Conservation (phyloP, 2,329 filamentous ascomycete genomes). For the Bertia moriformis region DNA sequence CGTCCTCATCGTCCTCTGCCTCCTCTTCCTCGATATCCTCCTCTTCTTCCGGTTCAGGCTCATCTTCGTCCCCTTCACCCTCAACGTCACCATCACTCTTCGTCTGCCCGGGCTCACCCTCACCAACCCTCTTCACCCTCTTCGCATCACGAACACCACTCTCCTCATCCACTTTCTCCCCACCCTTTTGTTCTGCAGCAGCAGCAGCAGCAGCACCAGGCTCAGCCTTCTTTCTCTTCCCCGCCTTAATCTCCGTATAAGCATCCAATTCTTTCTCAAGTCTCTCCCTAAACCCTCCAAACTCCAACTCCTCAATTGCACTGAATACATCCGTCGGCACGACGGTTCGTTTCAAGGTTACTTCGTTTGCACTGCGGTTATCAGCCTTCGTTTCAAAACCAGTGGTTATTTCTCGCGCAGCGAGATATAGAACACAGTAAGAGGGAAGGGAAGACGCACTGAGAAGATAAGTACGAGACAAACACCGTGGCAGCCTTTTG, state of each 20-base stretch:
- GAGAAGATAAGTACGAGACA: slow-evolving; percentile 45
- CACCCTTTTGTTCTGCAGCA: background rate
- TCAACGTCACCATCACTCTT: background rate
- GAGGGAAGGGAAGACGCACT: slow-evolving; percentile 22
- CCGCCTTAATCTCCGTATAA: slow-evolving; percentile 19
- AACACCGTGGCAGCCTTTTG: slow-evolving; percentile 55
- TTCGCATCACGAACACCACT: background rate
- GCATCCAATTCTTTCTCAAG: slow-evolving; percentile 41
- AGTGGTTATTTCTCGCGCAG: slow-evolving; percentile 3
- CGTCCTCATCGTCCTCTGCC: background rate
- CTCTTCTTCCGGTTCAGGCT: background rate
- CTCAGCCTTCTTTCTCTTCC: slow-evolving; percentile 18
- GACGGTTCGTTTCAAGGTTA: slow-evolving; percentile 46
- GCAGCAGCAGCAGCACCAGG: slow-evolving; percentile 7
- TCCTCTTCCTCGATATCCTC: background rate
- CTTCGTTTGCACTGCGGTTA: slow-evolving; percentile 38
- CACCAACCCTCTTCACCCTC: slow-evolving; percentile 1
- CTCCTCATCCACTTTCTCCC: background rate
- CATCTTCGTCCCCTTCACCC: background rate
- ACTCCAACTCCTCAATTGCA: slow-evolving; percentile 44
- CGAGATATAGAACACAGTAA: background rate
- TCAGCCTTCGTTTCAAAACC: background rate
- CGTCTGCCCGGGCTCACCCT: too few relatives aligned
- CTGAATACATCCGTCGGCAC: slow-evolving; percentile 43
- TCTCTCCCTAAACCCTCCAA: slow-evolving; percentile 39